Evolutionary conservation across 148 eudicot genomes (phyloP).

Genomic region (Heliosperma pusillum): DNA sequence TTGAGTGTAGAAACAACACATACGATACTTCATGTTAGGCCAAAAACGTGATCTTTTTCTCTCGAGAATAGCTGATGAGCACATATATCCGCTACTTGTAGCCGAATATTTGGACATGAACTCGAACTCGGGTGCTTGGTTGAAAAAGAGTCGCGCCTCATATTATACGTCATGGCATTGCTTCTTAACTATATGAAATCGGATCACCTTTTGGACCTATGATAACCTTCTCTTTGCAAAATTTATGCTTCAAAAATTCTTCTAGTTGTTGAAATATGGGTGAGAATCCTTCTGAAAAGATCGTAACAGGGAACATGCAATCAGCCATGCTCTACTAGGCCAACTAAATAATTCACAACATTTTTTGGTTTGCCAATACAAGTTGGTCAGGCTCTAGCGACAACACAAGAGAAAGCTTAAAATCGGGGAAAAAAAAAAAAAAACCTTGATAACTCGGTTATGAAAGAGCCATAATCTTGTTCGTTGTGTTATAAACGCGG

Average conservation of each 20-base stretch:
- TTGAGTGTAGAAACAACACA: neutral
- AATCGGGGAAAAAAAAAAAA: neutral
- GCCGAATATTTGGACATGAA: too few species aligned
- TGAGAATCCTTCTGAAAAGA: slow-evolving; percentile 45
- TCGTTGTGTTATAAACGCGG: neutral
- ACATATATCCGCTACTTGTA: neutral
- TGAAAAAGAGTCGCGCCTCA: too few species aligned
- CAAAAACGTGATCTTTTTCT: neutral
- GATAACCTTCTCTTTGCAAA: slow-evolving; percentile 38
- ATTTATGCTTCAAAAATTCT: slow-evolving; percentile 47
- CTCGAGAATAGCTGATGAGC: neutral
- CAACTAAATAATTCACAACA: too few species aligned
- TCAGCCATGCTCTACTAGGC: neutral
- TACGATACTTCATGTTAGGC: neutral
- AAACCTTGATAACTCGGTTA: too few species aligned
- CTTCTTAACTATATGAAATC: neutral
- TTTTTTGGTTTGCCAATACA: neutral
- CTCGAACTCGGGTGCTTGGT: too few species aligned
- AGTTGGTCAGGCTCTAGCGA: neutral
- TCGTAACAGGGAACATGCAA: neutral
- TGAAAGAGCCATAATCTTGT: neutral
- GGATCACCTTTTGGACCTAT: slow-evolving; percentile 2
- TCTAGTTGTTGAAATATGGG: slow-evolving; percentile 53
- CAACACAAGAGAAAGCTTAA: neutral
- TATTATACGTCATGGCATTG: neutral